Evolutionary conservation across 768 basidiomycete species (phyloP).

Genomic region (Hypsizygus marmoreus): DNA sequence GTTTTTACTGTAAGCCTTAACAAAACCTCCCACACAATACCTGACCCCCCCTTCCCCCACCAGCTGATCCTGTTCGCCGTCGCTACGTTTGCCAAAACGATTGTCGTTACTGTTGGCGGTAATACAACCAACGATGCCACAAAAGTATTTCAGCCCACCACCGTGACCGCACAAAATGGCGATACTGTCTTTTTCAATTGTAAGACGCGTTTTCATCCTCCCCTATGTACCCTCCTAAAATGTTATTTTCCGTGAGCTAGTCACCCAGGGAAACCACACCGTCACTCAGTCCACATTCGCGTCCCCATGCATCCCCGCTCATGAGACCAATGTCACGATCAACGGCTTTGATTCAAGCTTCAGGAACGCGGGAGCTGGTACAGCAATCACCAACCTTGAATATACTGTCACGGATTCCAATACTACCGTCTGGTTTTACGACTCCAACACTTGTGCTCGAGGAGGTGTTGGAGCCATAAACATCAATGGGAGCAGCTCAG

Average conservation of each 20-base stretch:
- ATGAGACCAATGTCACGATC: constrained; percentile 45
- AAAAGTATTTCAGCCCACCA: constrained; percentile 48
- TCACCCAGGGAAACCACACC: constrained; percentile 55
- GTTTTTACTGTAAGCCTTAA: no score
- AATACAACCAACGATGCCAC: constrained; percentile 45
- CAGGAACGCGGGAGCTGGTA: constrained; percentile 49
- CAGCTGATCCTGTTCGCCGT: background rate
- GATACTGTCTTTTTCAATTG: constrained; percentile 62
- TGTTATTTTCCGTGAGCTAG: constrained; percentile 26
- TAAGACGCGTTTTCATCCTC: constrained; percentile 22
- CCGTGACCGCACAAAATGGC: constrained; percentile 43
- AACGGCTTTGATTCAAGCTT: constrained; percentile 63
- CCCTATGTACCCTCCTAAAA: background rate
- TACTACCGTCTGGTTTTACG: constrained; percentile 62
- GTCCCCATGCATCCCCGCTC: constrained; percentile 53
- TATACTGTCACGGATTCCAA: constrained; percentile 47
- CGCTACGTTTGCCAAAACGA: constrained; percentile 33
- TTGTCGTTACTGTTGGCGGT: constrained; percentile 47
- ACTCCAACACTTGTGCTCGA: constrained; percentile 50
- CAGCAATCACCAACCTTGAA: constrained; percentile 43
- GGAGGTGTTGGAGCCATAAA: constrained; percentile 69
- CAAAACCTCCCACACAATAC: constrained; percentile 2
- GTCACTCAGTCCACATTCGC: constrained; percentile 60
- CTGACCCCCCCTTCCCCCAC: background rate
- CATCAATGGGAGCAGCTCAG: constrained; percentile 43